Evolutionary conservation across 2,329 filamentous ascomycete genomes (phyloP).

Genomic region (Aureobasidium sp.): DNA sequence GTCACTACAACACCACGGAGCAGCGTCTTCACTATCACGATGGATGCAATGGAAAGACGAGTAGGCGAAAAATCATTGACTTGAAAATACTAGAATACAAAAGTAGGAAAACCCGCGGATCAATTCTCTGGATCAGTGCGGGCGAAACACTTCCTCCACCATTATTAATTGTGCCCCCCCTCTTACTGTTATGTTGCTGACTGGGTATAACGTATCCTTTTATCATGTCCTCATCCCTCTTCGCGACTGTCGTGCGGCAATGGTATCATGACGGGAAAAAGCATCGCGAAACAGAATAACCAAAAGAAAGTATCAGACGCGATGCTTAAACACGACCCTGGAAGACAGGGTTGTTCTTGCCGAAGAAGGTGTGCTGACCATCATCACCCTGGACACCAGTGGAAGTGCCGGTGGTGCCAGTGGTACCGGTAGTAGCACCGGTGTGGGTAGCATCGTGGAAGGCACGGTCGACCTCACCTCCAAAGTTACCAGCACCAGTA

Average conservation of each 20-base stretch:
- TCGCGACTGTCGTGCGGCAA: constrained; percentile 16
- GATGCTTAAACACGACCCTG: constrained; percentile 28
- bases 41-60: neutral
- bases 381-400: neutral
- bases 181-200: neutral
- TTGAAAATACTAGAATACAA: constrained; percentile 1
- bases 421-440: constrained; percentile 14
- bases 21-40: no score
- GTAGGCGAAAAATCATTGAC: neutral
- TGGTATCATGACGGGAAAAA: constrained; percentile 22
- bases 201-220: constrained; percentile 11
- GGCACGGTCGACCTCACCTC: constrained; percentile 12
- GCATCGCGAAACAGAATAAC: neutral
- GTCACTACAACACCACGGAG: neutral
- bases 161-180: neutral
- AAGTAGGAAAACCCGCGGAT: neutral
- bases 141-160: neutral
- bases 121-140: neutral
- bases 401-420: constrained; percentile 7
- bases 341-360: constrained; percentile 37
- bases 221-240: neutral
- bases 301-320: neutral
- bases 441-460: neutral
- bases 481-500: constrained; percentile 10
- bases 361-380: constrained; percentile 31